Base-by-base conservation (phyloP, 345 rosid genomes). In the Raphanus raphanistrum region DNA sequence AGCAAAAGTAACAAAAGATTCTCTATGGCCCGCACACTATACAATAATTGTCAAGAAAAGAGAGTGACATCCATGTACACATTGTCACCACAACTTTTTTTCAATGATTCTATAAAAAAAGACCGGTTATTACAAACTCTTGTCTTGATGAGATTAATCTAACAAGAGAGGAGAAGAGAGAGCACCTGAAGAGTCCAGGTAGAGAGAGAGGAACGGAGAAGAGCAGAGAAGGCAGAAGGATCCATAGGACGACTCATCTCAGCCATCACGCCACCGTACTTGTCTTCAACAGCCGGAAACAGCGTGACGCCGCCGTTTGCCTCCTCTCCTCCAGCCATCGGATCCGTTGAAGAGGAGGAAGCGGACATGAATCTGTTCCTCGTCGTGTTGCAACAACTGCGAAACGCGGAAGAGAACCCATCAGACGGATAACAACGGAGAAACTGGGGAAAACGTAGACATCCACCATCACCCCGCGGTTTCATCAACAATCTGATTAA, bases 181-280 rank as follows among this genome's bases (percentile, higher is more conserved):
- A 11, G 7, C 9, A 90, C 98, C 97, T 87, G 92, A 61, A 83
- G 85, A 70, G 84, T 83, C 98, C 98, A 94, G 45, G 65, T 71
- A 25, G 84, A 55, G 50, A 92, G 76, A 31, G 94, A 90, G 48
- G 89, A 81, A 74, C 80, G 80, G 32, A 94, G 96, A 80, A 82
- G 59, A 0, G 85, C 64, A 6, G 87, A 80, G 87, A 94, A 92
- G 71, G 76, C 63, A 45, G 62, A 69, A 26, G 88, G 76, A 55
- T 89, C 88, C 87, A 90, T 84, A 35, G 87, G 86, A 38, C 85
- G 86, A 9, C 58, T 86, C 79, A 94, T 68, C 60, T 89, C 92
- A 15, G 88, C 83, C 32, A 87, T 72, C 8, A 92, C 94, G 27
- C 98, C 98, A 50, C 89, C 97, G 80, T 89, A 86, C 13, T 82